Evolutionary conservation across 352 stramenopile species (phyloP), one percentile per base, ranked within the genome.

Genomic region (Globisporangium orthogonon): DNA sequence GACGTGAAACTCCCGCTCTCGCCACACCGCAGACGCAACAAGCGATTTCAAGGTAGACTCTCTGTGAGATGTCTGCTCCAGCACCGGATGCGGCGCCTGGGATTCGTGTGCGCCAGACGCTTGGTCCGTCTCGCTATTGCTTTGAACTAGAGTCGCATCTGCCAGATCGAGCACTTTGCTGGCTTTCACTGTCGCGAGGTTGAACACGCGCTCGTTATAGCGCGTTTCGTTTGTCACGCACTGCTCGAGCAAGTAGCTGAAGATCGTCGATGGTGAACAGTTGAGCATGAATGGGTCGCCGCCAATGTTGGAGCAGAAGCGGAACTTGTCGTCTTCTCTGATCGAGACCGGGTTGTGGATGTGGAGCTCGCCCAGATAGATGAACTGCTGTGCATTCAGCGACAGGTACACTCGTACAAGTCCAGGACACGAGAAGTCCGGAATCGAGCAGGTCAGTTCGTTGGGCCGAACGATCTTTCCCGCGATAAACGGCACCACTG

Each of bases 311-410:
- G 80, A 84, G 55, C 76, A 88, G 54, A 81, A 91, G 17, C 69
- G 72, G 29, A 74, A 76, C 23, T 66, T 61, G 9, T 69, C 58
- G n/a, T 87, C 70, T 60, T 84, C 74, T 14, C 64, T 67, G 39
- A 91, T 78, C 7, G 58, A 58, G 14, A 89, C 64, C 1, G 78
- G 62, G 0, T 75, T 67, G 52, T 91, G 80, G 29, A 89, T 70
- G 18, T 74, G 53, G 1, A 91, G 33, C 17, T 79, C 73, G 0
- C 80, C 80, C 1, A 91, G 62, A 43, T 61, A 82, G 11, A 88
- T 61, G 18, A 91, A 91, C 58, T 91, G 78, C 65, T 91, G 80
- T 2, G 80, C 70, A 23, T 91, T 91, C 33, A 79, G 70, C 1
- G 80, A 91, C 39, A 91, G 72, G 35, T 71, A 84, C 17, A 91